Evolutionary conservation across 768 basidiomycete genomes (phyloP), one percentile per base, ranked within the genome.

Genomic region (Suillus decipiens): DNA sequence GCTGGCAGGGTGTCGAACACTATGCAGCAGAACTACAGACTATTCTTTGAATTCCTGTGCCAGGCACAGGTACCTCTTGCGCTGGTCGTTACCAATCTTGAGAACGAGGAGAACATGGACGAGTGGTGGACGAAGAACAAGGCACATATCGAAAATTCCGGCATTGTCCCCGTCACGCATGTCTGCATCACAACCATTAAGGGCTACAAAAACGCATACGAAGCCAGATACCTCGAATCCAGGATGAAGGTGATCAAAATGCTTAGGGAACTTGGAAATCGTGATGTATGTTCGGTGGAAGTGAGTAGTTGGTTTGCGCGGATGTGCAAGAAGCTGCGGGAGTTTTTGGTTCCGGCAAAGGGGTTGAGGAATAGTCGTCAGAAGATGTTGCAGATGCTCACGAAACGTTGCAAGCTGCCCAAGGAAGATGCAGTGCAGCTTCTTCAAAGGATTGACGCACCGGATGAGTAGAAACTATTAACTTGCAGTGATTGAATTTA

Each of bases 81-180:
- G 1, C 61, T 77, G 31, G 69, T 78, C 55, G 37, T 77, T 60
- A 77, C 77, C 5, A 72, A 77, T 24, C 73, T 78, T 55, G 78
- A 78, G 60, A 70, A 73, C 6, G 75, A 75, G 64, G 68, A 75
- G 22, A 63, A 66, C 15, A 79, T 78, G 76, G 77, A 77, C 5
- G 51, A 64, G 14, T 77, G 78, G 78, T 78, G 78, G 77, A 36
- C 14, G 10, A 22, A 64, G 11, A 79, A 77, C 54, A n/a, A 63
- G 9, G 14, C 39, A 31, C 65, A 70, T 31, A 69, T 77, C 55
- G 9, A 48, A 5, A 59, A 61, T 2, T 69, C 62, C 37, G 67
- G 64, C n/a, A 72, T 79, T 28, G 48, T 50, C 22, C 63, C 66
- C 19, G 39, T 67, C 45, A 75, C 66, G 39, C 75, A 77, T 36